Evolutionary conservation across 768 basidiomycete genomes (phyloP).

Genomic region (Suillus decipiens): DNA sequence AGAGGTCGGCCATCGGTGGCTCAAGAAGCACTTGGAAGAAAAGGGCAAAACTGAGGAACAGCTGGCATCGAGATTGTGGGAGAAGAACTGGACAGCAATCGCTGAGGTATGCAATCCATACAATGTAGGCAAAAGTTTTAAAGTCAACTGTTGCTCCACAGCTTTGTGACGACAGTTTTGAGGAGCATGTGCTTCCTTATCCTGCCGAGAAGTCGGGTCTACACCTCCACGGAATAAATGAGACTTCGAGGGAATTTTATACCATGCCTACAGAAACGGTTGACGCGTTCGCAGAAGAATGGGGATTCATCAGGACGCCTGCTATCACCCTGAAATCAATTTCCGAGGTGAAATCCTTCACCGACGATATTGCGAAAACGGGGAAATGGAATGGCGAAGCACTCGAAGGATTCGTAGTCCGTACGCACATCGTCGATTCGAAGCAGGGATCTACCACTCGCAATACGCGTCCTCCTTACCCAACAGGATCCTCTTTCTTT

Average conservation of each 20-base stretch:
- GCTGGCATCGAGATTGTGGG: slow-evolving; percentile 75
- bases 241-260: neutral
- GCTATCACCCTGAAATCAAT: slow-evolving; percentile 60
- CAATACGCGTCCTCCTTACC: slow-evolving; percentile 60
- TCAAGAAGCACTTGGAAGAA: slow-evolving; percentile 63
- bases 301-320: slow-evolving; percentile 86
- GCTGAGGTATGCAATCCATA: slow-evolving; percentile 67
- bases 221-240: neutral
- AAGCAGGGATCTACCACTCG: slow-evolving; percentile 34
- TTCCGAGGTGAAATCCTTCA: slow-evolving; percentile 70
- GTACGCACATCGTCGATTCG: slow-evolving; percentile 30
- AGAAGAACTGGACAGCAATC: slow-evolving; percentile 84
- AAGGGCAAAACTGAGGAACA: slow-evolving; percentile 71
- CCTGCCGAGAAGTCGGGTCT: neutral
- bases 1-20: slow-evolving; percentile 81
- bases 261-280: slow-evolving; percentile 45
- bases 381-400: slow-evolving; percentile 84
- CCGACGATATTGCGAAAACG: slow-evolving; percentile 59
- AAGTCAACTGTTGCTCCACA: slow-evolving; percentile 30
- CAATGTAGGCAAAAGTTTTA: neutral
- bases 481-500: slow-evolving; percentile 85
- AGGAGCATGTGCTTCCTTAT: neutral
- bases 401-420: slow-evolving; percentile 79
- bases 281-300: slow-evolving; percentile 80
- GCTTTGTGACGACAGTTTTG: slow-evolving; percentile 85